Evolutionary conservation across 2,329 filamentous ascomycete species (phyloP).

Genomic region (Penicillium freii): DNA sequence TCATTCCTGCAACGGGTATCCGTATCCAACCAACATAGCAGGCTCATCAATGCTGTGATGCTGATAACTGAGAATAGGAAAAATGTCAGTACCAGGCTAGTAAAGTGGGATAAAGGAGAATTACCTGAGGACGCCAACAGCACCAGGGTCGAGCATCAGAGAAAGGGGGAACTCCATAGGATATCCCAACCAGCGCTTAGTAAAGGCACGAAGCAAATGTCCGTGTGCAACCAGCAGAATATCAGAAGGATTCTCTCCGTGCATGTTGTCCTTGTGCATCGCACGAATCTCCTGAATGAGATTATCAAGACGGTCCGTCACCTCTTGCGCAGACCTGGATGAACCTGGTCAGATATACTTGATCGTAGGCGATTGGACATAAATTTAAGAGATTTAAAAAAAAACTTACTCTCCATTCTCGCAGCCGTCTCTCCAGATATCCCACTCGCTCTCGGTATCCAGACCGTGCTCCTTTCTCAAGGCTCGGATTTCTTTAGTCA

Average conservation of each 20-base stretch:
- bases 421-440: slow-evolving; percentile 60
- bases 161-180: slow-evolving; percentile 42
- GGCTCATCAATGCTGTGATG: slow-evolving; percentile 43
- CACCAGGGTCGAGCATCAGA: slow-evolving; percentile 48
- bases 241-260: slow-evolving; percentile 41
- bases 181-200: slow-evolving; percentile 48
- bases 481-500: slow-evolving; percentile 51
- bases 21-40: slow-evolving; percentile 45
- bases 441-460: slow-evolving; percentile 51
- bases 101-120: background rate
- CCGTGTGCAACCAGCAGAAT: slow-evolving; percentile 45
- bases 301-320: slow-evolving; percentile 43
- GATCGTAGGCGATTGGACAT: background rate
- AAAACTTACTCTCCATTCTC: slow-evolving; percentile 53
- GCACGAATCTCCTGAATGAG: slow-evolving; percentile 43
- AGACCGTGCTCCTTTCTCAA: slow-evolving; percentile 49
- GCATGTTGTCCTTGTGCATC: slow-evolving; percentile 43
- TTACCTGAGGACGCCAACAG: slow-evolving; percentile 44
- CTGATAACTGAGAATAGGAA: slow-evolving; percentile 28
- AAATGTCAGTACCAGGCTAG: background rate
- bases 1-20: slow-evolving; percentile 30
- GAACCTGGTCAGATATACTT: slow-evolving; percentile 6
- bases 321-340: slow-evolving; percentile 35
- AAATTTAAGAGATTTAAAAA: background rate
- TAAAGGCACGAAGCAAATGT: slow-evolving; percentile 48